These are phyloP conservation scores for Mimosa pudica DNA, from an alignment of 306 rosid genomes.

Conservation along the genomic window DNA sequence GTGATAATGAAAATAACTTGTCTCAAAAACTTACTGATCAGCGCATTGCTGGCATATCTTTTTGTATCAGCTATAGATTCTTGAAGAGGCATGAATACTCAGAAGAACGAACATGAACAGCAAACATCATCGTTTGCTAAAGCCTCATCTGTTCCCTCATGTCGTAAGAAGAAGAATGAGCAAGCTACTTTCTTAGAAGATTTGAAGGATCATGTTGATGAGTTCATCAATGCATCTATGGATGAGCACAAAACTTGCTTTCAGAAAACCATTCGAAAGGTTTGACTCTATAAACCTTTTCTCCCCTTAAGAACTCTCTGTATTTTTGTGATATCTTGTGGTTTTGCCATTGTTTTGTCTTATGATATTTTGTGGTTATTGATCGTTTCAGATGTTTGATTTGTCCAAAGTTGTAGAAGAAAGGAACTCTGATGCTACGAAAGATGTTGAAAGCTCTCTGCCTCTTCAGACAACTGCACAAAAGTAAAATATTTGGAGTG, in stretches of 20 bases:
- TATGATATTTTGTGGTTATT: slow-evolving; percentile 22
- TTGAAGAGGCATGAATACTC: slow-evolving; percentile 58
- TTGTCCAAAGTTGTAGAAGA: slow-evolving; percentile 81
- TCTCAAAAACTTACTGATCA: neutral
- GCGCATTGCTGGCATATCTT: neutral
- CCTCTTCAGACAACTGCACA: slow-evolving; percentile 62
- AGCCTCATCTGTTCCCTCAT: slow-evolving; percentile 50
- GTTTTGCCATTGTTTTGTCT: neutral
- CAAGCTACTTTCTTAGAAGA: slow-evolving; percentile 82
- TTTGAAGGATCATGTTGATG: slow-evolving; percentile 86
- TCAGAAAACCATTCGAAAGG: slow-evolving; percentile 78
- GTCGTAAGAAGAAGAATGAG: slow-evolving; percentile 78
- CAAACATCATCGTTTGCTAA: slow-evolving; percentile 42
- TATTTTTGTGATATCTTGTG: neutral
- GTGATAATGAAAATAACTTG: neutral
- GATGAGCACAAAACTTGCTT: slow-evolving; percentile 90
- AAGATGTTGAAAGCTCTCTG: slow-evolving; percentile 80
- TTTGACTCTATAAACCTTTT: slow-evolving; percentile 29
- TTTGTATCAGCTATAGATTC: neutral
- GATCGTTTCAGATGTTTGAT: slow-evolving; percentile 72
- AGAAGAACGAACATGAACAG: slow-evolving; percentile 46
- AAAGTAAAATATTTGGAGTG: slow-evolving; percentile 41
- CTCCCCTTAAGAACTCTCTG: neutral
- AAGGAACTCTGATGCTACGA: slow-evolving; percentile 46
- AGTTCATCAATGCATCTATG: slow-evolving; percentile 82